Evolutionary conservation across 2,329 filamentous ascomycete genomes (phyloP).

Genomic region (Hymenoscyphus fructigenus): DNA sequence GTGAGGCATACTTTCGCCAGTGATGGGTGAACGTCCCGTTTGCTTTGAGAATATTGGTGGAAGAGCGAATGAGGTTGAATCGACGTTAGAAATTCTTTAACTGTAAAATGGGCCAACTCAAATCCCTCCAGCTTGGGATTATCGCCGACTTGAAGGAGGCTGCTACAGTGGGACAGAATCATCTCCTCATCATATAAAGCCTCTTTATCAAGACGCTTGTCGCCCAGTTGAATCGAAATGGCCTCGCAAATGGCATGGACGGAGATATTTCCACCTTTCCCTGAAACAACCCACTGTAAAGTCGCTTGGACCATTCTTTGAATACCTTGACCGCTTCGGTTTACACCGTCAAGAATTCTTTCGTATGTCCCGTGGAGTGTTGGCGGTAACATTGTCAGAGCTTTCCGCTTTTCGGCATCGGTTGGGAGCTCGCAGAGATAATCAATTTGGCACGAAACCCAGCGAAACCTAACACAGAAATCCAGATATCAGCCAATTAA

Average conservation of each 20-base stretch:
- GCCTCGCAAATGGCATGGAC: not conserved
- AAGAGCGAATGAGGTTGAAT: not conserved
- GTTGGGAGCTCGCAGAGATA: not conserved
- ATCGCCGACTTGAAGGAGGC: not conserved
- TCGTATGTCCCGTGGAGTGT: slow-evolving; percentile 30
- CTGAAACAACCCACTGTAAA: not conserved
- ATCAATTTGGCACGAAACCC: slow-evolving; percentile 34
- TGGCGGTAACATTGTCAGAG: slow-evolving; percentile 23
- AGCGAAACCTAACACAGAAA: slow-evolving; percentile 28
- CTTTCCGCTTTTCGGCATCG: slow-evolving; percentile 12
- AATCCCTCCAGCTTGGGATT: not conserved
- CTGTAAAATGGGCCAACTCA: slow-evolving; percentile 8
- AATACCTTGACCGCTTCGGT: slow-evolving; percentile 6
- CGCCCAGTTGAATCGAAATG: not conserved
- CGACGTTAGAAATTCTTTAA: not conserved
- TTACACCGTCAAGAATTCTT: slow-evolving; percentile 24
- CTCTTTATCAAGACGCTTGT: not conserved
- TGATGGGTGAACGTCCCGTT: not conserved
- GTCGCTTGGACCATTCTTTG: not conserved
- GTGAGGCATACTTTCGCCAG: slow-evolving; percentile 9
- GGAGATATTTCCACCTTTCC: not conserved
- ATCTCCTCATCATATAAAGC: not conserved
- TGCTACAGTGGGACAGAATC: slow-evolving; percentile 1
- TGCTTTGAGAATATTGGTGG: not conserved
- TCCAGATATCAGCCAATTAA: too few relatives aligned